Evolutionary conservation across 2,329 filamentous ascomycete genomes (phyloP).

Genomic region (Penicillium thymicola): DNA sequence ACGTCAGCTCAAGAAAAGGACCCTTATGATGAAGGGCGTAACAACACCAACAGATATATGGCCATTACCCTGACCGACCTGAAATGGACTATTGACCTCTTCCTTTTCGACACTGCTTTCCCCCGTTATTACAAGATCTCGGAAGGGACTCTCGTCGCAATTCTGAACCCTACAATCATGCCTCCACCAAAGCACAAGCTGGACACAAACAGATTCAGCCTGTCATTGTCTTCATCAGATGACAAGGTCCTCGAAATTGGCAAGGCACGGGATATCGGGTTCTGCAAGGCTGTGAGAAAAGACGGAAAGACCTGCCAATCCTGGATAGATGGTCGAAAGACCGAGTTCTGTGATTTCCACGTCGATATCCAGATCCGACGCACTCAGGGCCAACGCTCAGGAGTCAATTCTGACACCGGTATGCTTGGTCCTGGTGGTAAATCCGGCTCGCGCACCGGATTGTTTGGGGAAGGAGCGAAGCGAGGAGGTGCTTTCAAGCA

Average conservation of each 20-base stretch:
- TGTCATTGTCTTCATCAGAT: constrained; percentile 79
- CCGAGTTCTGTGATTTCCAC: constrained; percentile 90
- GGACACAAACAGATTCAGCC: constrained; percentile 78
- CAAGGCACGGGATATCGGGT: constrained; percentile 76
- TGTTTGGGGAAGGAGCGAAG: constrained; percentile 26
- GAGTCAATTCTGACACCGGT: constrained; percentile 69
- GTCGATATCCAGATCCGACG: constrained; percentile 77
- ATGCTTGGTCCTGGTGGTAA: constrained; percentile 44
- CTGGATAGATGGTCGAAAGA: constrained; percentile 87
- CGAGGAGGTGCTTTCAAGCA: constrained; percentile 5
- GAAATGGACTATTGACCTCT: constrained; percentile 86
- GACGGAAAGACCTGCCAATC: constrained; percentile 75
- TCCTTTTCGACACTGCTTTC: constrained; percentile 87
- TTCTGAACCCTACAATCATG: constrained; percentile 89
- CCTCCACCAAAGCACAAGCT: constrained; percentile 72
- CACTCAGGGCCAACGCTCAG: constrained; percentile 65
- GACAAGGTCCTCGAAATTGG: constrained; percentile 92
- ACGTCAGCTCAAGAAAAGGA: constrained; percentile 42
- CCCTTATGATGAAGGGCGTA: constrained; percentile 53
- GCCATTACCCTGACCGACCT: constrained; percentile 82
- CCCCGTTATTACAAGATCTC: constrained; percentile 92
- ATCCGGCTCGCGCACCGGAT: constrained; percentile 44
- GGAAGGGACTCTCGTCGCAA: constrained; percentile 84
- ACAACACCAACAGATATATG: constrained; percentile 78
- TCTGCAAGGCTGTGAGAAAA: constrained; percentile 79